A percentile compares a stretch with the other conserved stretches of the same genome.
phyloP scores from a whole-genome alignment of 2,329 filamentous ascomycete genomes.

The Coleophoma crateriformis region DNA sequence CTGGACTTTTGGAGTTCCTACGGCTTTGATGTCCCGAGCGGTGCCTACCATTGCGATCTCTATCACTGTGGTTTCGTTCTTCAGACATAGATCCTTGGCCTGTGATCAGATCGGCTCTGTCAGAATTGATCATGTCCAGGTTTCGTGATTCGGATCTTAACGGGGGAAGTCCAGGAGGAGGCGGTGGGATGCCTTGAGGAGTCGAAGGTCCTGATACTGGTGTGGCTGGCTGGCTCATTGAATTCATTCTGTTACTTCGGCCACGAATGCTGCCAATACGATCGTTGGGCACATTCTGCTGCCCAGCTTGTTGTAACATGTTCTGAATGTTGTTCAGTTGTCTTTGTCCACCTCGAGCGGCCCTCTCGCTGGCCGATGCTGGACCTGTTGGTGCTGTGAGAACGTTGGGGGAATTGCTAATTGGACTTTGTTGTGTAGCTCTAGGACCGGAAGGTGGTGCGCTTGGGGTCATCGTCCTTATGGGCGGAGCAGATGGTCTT shows the following conservation, averaged over 20 bases:
- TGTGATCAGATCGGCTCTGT: conserved; percentile 23
- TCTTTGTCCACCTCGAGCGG: conserved; percentile 37
- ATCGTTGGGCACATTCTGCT: conserved; percentile 31
- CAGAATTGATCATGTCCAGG: conserved; percentile 12
- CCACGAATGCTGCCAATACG: conserved; percentile 17
- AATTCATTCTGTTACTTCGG: conserved; percentile 27
- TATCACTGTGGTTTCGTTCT: conserved; percentile 8
- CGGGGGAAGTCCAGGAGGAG: conserved; percentile 35
- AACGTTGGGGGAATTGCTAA: conserved; percentile 16
- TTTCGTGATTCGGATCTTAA: conserved; percentile 9
- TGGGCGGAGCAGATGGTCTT: conserved; percentile 24
- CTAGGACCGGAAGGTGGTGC: conserved; percentile 25
- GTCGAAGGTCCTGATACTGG: conserved; percentile 42
- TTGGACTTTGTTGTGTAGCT: conserved; percentile 19
- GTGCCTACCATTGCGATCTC: conserved; percentile 21
- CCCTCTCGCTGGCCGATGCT: conserved; percentile 24
- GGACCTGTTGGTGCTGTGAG: conserved; percentile 25
- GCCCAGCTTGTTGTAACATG: conserved; percentile 45
- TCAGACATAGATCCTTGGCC: conserved; percentile 6
- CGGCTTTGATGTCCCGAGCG: conserved; percentile 25
- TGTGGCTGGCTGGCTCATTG: conserved; percentile 43
- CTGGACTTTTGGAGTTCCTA: conserved; percentile 21
- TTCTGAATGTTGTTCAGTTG: conserved; percentile 56
- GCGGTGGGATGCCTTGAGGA: conserved; percentile 49
- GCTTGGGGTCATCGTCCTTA: conserved; percentile 16